Evolutionary conservation across 2,329 filamentous ascomycete genomes (phyloP).

Genomic region (Bipolaris gigantea): DNA sequence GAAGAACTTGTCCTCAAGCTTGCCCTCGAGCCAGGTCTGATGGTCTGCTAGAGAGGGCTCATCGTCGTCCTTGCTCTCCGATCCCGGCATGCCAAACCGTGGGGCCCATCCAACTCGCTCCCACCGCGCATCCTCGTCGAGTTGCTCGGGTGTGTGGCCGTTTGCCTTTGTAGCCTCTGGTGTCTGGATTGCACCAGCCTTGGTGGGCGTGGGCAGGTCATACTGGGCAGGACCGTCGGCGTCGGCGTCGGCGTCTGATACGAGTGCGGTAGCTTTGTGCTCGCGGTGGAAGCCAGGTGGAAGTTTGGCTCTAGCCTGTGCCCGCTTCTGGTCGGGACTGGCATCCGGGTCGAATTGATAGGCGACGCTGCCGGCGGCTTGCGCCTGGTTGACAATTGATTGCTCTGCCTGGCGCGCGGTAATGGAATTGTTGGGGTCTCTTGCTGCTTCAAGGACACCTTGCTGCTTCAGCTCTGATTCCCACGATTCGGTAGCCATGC

Average conservation of each 20-base stretch:
- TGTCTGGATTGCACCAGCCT: slow-evolving; percentile 65
- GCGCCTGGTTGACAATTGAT: slow-evolving; percentile 74
- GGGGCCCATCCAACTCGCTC: slow-evolving; percentile 82
- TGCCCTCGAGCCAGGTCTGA: slow-evolving; percentile 81
- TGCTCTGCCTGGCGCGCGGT: slow-evolving; percentile 72
- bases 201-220: slow-evolving; percentile 75
- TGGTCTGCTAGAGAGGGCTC: slow-evolving; percentile 78
- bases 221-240: slow-evolving; percentile 57
- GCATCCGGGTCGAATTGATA: slow-evolving; percentile 89
- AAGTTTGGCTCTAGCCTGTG: slow-evolving; percentile 69
- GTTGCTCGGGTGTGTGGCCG: slow-evolving; percentile 57
- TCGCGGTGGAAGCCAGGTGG: slow-evolving; percentile 66
- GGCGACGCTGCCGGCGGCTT: slow-evolving; percentile 75
- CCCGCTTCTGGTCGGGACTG: slow-evolving; percentile 78
- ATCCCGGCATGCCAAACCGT: slow-evolving; percentile 65
- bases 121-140: slow-evolving; percentile 55
- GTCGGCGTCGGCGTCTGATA: slow-evolving; percentile 66
- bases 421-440: slow-evolving; percentile 68
- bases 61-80: slow-evolving; percentile 57
- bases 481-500: slow-evolving; percentile 35
- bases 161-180: slow-evolving; percentile 53
- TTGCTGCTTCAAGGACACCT: slow-evolving; percentile 75
- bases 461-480: slow-evolving; percentile 76
- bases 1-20: slow-evolving; percentile 85
- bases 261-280: slow-evolving; percentile 68